Base-by-base conservation (phyloP, 2,329 filamentous ascomycete genomes). In the Neurospora crassa region DNA sequence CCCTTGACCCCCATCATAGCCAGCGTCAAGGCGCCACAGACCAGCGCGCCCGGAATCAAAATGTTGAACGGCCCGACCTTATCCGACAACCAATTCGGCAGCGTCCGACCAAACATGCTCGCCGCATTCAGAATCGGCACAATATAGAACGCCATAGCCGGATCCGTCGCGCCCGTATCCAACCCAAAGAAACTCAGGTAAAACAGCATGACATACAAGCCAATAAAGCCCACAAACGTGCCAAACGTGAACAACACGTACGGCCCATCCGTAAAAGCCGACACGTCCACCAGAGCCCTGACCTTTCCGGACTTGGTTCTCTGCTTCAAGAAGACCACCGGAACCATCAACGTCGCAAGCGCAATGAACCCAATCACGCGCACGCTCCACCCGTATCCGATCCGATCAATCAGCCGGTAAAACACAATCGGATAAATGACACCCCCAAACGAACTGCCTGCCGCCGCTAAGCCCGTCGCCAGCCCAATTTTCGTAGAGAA, bases 331-430 rank as follows among this genome's bases (percentile, higher is more conserved):
- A 79, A 70, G 1, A 72, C 18, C 0, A 79, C 34, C 0, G 77
- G 73, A 12, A 81, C 37, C n/a, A 77, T 70, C 47, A 81, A 78
- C 29, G 83, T 76, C 1, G 69, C 82, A 16, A 84, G 79, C 18
- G 86, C 77, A 70, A 79, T 76, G 77, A 89, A 90, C 40, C 87
- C 74, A 5, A 78, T 11, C 2, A 70, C 40, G 1, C 78, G 74
- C 0, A 78, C 74, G 0, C 76, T 68, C 77, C 78, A 79, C 4
- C 70, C 40, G 24, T 78, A 80, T 1, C 77, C 77, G 12, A 79
- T 53, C 2, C 63, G n/a, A 11, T 18, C 4, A 3, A 77, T 20
- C 5, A 81, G 74, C 11, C 69, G 53, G 47, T 72, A 79, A 16
- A 74, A 71, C 34, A 73, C 72, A 34, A 81, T 75, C 3, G 80